Evolutionary conservation across 2,329 filamentous ascomycete genomes (phyloP), one percentile per base, ranked within the genome.

Genomic region (Bisporella sp.): DNA sequence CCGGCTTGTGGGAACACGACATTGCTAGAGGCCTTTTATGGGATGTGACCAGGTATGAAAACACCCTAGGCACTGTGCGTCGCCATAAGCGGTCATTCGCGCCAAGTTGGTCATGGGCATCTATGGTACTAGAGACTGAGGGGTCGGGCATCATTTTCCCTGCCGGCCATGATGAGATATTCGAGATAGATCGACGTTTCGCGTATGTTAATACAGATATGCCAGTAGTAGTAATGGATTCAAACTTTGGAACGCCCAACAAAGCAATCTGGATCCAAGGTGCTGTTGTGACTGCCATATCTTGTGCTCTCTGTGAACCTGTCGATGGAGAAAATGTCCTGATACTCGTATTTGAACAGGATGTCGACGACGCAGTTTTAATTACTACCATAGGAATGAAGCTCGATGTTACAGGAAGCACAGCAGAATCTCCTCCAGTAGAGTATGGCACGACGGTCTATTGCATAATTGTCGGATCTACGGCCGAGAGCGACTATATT

Each of bases 41-140:
- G 44, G 37, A 53, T 28, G 39, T 42, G 11, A 41, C 29, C 13
- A 41, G 31, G 30, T 42, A 39, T 31, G 32, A 31, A 13, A 41
- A n/a, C 9, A 29, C n/a, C 7, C 4, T 21, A 21, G 21, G 21
- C 2, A 21, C 21, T 35, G 30, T 46, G 4, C 41, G 47, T 31
- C 47, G 47, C 1, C 30, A 44, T n/a, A 28, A 39, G 28, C 45
- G n/a, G 12, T 9, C 45, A 6, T 28, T 13, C 12, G 41, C 43
- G 12, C 43, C 48, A 13, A 50, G 31, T 28, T 52, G 50, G 50
- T 49, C 50, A 6, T 52, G 50, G 50, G 50, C 50, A 28, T 50
- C 47, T n/a, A 28, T 49, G 32, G 5, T 30, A 37, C 29, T 49
- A 37, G 32, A 31, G 7, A 11, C 31, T n/a, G 40, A 37, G 5